Base-by-base conservation (phyloP, 148 eudicot genomes). In the Nyssa sinensis region DNA sequence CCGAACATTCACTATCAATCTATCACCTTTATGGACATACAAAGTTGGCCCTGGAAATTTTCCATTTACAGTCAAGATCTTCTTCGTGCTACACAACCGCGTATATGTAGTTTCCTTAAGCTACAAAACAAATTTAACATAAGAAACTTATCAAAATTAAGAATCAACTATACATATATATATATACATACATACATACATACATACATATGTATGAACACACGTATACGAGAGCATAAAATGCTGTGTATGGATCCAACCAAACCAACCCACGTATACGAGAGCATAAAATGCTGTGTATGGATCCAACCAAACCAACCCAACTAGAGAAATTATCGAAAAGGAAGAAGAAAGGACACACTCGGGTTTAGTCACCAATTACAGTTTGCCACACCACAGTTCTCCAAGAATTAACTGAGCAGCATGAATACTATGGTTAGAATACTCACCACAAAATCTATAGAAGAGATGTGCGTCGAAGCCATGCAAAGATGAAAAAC, bases 31-130 rank as follows among this genome's bases (percentile, higher is more conserved):
- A 17, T 27, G 64, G 64, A 61, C 64, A 11, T 28, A 12, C 32
- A 61, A 28, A 9, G 64, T 4, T 8, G 64, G 64, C 10, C 64
- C 64, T 28, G 64, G 64, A 61, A 61, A 61, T 28, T 25, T 13
- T 7, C 64, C 64, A 61, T 61, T 61, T 61, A 61, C 29, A 8
- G 64, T 61, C 64, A 61, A 61, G 10, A 61, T 61, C 64, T 25
- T 24, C 64, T 61, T 61, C 16, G 64, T 61, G 64, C 64, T 61
- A 28, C 64, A 61, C 64, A 61, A 61, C 32, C 64, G 32, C 3
- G 64, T 61, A 10, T 61, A 61, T 9, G 8, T 25, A 10, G 64
- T 25, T 61, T 61, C 64, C 14, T 6, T 25, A 5, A 61, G 31
- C 64, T 61, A 3, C 29, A 61, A 3, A 27, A 0, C 16, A 27